Conservation (phyloP, 495 filamentous ascomycete genomes). For the Bryoglossum gracile region DNA sequence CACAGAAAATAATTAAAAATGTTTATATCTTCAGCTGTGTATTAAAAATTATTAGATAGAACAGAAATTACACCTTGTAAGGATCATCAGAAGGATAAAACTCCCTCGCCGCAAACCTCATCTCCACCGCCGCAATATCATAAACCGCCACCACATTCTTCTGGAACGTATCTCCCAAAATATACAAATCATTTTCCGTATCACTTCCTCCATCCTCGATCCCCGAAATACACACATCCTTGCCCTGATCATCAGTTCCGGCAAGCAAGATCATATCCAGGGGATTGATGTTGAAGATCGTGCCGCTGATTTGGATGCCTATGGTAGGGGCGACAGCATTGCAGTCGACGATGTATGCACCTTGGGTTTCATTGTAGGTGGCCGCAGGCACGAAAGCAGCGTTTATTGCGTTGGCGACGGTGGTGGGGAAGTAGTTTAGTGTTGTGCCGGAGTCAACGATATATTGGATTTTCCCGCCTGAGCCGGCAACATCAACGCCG, state of each 20-base stretch:
- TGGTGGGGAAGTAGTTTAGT: slow-evolving; percentile 35
- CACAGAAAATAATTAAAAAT: no score
- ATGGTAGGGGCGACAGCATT: slow-evolving; percentile 46
- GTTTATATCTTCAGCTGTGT: no score
- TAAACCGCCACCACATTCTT: slow-evolving; percentile 57
- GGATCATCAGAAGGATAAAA: slow-evolving; percentile 15
- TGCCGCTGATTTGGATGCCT: slow-evolving; percentile 41
- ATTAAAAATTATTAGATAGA: no score
- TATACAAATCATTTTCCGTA: slow-evolving; percentile 32
- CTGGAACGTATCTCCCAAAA: slow-evolving; percentile 57
- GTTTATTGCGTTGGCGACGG: slow-evolving; percentile 44
- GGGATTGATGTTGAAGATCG: slow-evolving; percentile 45
- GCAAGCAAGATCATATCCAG: slow-evolving; percentile 45
- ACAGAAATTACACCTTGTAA: neutral
- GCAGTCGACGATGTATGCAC: slow-evolving; percentile 48
- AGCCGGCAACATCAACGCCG: slow-evolving; percentile 14
- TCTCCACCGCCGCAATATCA: slow-evolving; percentile 49
- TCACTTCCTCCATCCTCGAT: slow-evolving; percentile 31
- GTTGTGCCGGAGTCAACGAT: slow-evolving; percentile 43
- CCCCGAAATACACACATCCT: slow-evolving; percentile 40
- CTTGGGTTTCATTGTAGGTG: slow-evolving; percentile 27
- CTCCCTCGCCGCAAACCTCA: slow-evolving; percentile 36
- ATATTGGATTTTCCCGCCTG: slow-evolving; percentile 24
- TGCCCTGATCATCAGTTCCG: slow-evolving; percentile 30
- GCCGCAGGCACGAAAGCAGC: slow-evolving; percentile 47